phyloP scores from a whole-genome alignment of 2,329 filamentous ascomycete species.

The Ceratocystiopsis sp. region DNA sequence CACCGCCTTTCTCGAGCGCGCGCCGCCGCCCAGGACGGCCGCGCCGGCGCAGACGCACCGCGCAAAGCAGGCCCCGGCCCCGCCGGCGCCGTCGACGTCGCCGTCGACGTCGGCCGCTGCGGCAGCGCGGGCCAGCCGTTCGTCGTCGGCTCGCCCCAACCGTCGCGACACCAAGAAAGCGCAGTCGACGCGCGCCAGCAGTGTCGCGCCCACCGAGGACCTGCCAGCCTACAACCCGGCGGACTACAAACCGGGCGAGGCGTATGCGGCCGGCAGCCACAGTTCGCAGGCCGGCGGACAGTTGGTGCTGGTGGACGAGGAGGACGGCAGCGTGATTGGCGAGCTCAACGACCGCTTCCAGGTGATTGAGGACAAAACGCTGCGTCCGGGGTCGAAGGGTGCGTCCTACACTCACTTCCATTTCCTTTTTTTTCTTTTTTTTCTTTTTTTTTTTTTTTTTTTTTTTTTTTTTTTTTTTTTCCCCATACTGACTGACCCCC shows the following conservation, averaged over 20 bases:
- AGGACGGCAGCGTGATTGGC: constrained; percentile 87
- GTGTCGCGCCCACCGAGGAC: constrained; percentile 23
- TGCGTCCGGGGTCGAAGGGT: constrained; percentile 89
- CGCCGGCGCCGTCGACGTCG: neutral
- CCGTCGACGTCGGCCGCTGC: constrained; percentile 10
- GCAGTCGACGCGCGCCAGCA: constrained; percentile 11
- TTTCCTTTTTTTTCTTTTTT: neutral
- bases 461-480: neutral
- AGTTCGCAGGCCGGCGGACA: constrained; percentile 46
- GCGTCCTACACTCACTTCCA: constrained; percentile 6
- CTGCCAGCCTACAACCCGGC: constrained; percentile 62
- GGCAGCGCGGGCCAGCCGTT: neutral
- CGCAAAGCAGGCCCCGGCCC: constrained; percentile 2
- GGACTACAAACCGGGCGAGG: constrained; percentile 64
- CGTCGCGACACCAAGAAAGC: neutral
- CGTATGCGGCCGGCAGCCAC: constrained; percentile 48
- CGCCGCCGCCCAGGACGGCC: constrained; percentile 37
- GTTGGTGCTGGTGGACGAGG: constrained; percentile 87
- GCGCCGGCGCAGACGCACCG: too few relatives aligned
- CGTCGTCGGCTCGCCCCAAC: neutral
- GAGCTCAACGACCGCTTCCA: constrained; percentile 28
- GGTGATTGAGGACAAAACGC: constrained; percentile 49
- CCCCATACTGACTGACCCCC: neutral
- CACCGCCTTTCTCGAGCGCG: constrained; percentile 82
- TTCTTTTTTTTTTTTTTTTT: neutral